phyloP scores from a whole-genome alignment of 208 protist genomes.

The Leishmania aethiopica region DNA sequence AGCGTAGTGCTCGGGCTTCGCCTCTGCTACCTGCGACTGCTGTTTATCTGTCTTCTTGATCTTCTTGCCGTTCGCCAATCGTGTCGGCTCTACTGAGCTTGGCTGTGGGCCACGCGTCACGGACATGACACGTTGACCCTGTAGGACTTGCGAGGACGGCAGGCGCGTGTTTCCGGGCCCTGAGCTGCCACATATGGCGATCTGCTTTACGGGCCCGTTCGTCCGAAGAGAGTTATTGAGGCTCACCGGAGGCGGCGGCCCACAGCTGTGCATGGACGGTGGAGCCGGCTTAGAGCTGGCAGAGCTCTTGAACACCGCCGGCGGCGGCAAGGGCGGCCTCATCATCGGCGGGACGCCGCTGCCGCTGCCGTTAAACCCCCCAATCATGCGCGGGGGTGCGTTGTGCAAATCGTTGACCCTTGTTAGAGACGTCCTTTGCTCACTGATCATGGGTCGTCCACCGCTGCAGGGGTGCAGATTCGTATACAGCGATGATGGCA shows the following conservation, averaged over 20 bases:
- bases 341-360: background rate
- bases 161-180: background rate
- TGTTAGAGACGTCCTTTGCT: no score
- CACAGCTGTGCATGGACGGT: background rate
- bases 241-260: background rate
- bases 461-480: background rate
- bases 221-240: background rate
- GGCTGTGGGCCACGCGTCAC: slow-evolving; percentile 60
- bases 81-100: slow-evolving; percentile 30
- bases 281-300: background rate
- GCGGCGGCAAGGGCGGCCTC: background rate
- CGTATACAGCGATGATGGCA: background rate
- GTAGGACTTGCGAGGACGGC: background rate
- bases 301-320: background rate
- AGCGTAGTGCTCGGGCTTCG: background rate
- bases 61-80: slow-evolving; percentile 32
- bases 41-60: slow-evolving; percentile 21
- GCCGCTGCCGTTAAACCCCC: background rate
- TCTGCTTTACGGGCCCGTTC: background rate
- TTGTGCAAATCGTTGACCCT: background rate
- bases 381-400: background rate
- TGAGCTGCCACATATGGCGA: background rate
- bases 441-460: background rate
- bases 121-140: slow-evolving; percentile 3
- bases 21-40: slow-evolving; percentile 7